These are phyloP conservation scores for Leccinum huronense DNA, from an alignment of 1,284 basidiomycete genomes.

Conservation along the genomic window DNA sequence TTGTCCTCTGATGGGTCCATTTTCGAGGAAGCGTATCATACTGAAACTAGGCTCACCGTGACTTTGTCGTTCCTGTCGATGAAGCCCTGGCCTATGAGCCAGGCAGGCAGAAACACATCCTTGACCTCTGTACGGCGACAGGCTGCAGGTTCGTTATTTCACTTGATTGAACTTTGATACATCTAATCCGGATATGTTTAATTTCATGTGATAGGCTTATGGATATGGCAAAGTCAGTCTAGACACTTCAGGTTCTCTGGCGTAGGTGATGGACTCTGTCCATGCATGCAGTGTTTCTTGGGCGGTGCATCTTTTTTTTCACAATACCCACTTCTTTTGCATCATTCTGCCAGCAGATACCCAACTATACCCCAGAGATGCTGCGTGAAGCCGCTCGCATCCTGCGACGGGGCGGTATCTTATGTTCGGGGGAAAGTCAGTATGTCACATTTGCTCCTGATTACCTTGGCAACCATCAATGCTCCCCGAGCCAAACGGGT, in stretches of 20 bases:
- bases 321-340: slow-evolving; percentile 10
- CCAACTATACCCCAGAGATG: slow-evolving; percentile 48
- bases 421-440: slow-evolving; percentile 59
- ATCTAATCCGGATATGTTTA: slow-evolving; percentile 18
- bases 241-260: slow-evolving; percentile 62
- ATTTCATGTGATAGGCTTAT: slow-evolving; percentile 50
- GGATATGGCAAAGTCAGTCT: slow-evolving; percentile 66
- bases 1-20: no score
- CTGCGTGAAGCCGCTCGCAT: slow-evolving; percentile 57
- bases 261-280: slow-evolving; percentile 62
- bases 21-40: no score
- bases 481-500: slow-evolving; percentile 45
- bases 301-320: slow-evolving; percentile 45
- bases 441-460: slow-evolving; percentile 41
- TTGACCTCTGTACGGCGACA: slow-evolving; percentile 71
- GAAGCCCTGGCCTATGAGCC: slow-evolving; percentile 45
- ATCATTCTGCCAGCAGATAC: slow-evolving; percentile 40
- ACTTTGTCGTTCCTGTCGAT: slow-evolving; percentile 57
- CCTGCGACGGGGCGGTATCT: slow-evolving; percentile 61
- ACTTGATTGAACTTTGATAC: slow-evolving; percentile 22
- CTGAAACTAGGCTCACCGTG: no score
- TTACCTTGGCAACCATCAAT: slow-evolving; percentile 36
- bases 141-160: slow-evolving; percentile 57
- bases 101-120: slow-evolving; percentile 45
- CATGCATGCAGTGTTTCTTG: slow-evolving; percentile 59